A percentile compares a stretch with the other conserved stretches of the same genome.
Evolutionary conservation across 768 basidiomycete genomes (phyloP).

Genomic region (Terana coerulea): DNA sequence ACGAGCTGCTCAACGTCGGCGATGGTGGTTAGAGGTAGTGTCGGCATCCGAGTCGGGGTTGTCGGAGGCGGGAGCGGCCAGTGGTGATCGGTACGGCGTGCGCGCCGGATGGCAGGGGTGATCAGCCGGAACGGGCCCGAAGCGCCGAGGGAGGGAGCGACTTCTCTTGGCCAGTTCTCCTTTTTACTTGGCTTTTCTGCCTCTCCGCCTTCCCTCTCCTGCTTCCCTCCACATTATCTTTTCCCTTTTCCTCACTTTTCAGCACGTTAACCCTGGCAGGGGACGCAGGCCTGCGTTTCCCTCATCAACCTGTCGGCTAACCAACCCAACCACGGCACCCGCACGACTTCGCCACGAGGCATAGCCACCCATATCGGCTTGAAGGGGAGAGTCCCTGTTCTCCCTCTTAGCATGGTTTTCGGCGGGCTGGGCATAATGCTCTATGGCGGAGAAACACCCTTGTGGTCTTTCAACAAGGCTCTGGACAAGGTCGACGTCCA

Average conservation of each 20-base stretch:
- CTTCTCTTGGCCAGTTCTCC: conserved; percentile 2
- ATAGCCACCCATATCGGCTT: conserved; percentile 23
- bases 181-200: conserved; percentile 10
- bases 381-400: conserved; percentile 41
- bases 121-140: conserved; percentile 1
- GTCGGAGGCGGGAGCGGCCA: background rate
- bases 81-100: conserved; percentile 1
- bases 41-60: background rate
- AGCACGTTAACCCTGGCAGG: conserved; percentile 10
- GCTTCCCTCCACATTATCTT: background rate
- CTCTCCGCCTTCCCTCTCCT: conserved; percentile 1
- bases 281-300: conserved; percentile 22
- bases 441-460: conserved; percentile 49
- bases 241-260: background rate
- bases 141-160: conserved; percentile 1
- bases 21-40: background rate
- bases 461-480: conserved; percentile 43
- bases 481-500: conserved; percentile 60
- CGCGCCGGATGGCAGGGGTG: background rate
- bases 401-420: conserved; percentile 42
- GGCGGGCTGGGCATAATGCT: conserved; percentile 34
- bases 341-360: conserved; percentile 18
- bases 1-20: background rate
- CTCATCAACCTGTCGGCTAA: conserved; percentile 22
- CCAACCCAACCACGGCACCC: conserved; percentile 10